Conservation (phyloP, 768 basidiomycete genomes). For the Kwoniella sp. region DNA sequence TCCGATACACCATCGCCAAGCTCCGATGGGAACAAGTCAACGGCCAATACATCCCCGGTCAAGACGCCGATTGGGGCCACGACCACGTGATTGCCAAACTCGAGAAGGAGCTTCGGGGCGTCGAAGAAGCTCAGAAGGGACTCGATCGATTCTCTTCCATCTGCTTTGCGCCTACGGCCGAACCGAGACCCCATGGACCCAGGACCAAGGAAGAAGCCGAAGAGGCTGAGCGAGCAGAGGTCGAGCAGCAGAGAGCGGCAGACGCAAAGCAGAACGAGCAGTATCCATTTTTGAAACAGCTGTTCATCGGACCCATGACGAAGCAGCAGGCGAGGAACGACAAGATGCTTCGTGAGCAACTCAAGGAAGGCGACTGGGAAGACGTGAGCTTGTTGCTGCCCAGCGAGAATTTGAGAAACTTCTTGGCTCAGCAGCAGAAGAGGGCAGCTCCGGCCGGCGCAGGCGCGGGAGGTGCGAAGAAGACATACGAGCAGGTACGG, state of each 20-base stretch:
- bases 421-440: conserved; percentile 11
- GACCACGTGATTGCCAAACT: conserved; percentile 38
- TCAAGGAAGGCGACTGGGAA: conserved; percentile 38
- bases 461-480: conserved; percentile 1
- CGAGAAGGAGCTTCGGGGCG: conserved; percentile 38
- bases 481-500: conserved; percentile 33
- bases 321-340: conserved; percentile 42
- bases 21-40: conserved; percentile 43
- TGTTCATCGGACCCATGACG: conserved; percentile 47
- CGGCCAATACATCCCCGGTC: conserved; percentile 37
- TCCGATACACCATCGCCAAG: conserved; percentile 42
- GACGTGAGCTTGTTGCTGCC: conserved; percentile 37
- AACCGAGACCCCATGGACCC: conserved; percentile 42
- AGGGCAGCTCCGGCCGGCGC: not conserved
- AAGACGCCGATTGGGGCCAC: conserved; percentile 42
- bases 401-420: conserved; percentile 26
- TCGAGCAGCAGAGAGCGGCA: conserved; percentile 15
- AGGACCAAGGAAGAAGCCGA: conserved; percentile 34
- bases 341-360: conserved; percentile 28
- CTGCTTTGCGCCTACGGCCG: conserved; percentile 30
- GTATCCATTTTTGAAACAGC: conserved; percentile 40
- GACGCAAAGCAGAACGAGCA: conserved; percentile 23
- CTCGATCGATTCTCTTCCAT: conserved; percentile 37
- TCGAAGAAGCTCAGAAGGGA: conserved; percentile 37
- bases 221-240: conserved; percentile 23